Percentiles rank a stretch among this genome's conserved stretches.
These are phyloP conservation scores for Botrytis elliptica DNA, from an alignment of 2,329 filamentous ascomycete species.

Conservation along the genomic window DNA sequence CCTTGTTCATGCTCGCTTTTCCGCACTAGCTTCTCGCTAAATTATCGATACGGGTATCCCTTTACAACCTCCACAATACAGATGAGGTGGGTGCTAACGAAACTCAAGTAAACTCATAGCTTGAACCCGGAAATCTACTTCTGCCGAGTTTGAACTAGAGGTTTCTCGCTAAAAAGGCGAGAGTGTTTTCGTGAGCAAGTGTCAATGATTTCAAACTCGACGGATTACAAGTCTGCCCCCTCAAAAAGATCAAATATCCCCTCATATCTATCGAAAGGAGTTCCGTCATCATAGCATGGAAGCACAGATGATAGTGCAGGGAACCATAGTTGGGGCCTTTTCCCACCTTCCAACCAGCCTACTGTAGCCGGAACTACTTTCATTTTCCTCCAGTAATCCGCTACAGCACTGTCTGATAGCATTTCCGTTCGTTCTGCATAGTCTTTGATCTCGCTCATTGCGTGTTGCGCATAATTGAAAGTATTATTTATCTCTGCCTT, in stretches of 20 bases:
- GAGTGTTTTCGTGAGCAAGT: neutral
- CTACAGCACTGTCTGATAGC: neutral
- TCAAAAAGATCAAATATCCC: neutral
- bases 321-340: neutral
- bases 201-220: neutral
- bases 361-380: neutral
- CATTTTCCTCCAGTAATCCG: neutral
- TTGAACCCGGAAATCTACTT: neutral
- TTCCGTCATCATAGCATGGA: neutral
- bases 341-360: neutral
- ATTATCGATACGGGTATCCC: neutral
- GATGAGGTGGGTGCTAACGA: neutral
- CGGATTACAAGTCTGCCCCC: neutral
- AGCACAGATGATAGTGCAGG: neutral
- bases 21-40: neutral
- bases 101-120: neutral
- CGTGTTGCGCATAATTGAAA: neutral
- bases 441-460: neutral
- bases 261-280: neutral
- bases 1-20: neutral
- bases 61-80: neutral
- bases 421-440: neutral
- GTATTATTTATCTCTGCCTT: neutral
- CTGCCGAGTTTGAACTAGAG: rapidly evolving
- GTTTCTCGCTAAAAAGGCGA: too few species aligned